Percentiles rank a stretch among this genome's conserved stretches.
Evolutionary conservation across 768 basidiomycete species (phyloP).

Genomic region (Omphalotus guepiniiformis): DNA sequence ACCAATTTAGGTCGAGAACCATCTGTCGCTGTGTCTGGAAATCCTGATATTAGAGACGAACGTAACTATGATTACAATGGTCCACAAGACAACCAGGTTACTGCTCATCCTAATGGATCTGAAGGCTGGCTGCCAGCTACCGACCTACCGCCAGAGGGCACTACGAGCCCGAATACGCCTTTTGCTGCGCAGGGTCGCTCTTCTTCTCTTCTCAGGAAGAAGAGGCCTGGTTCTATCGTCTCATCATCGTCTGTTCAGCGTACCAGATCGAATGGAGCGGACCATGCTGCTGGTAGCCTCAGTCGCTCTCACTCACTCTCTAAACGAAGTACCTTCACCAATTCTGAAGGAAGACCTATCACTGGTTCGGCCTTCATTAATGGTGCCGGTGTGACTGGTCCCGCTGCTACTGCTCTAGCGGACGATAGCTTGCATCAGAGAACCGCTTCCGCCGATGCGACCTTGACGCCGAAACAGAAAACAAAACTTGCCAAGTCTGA

Average conservation of each 20-base stretch:
- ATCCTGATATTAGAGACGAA: neutral
- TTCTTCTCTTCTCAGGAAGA: constrained; percentile 7
- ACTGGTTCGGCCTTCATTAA: constrained; percentile 43
- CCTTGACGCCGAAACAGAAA: constrained; percentile 47
- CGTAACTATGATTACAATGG: no score
- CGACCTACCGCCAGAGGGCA: neutral
- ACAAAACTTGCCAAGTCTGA: constrained; percentile 47
- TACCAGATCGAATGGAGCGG: neutral
- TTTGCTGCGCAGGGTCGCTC: neutral
- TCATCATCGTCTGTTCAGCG: constrained; percentile 1
- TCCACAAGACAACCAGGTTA: neutral
- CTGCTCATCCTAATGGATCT: constrained; percentile 7
- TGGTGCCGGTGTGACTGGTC: constrained; percentile 52
- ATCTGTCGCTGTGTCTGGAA: neutral
- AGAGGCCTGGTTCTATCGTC: neutral
- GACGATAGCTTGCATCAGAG: constrained; percentile 39
- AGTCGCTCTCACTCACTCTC: constrained; percentile 20
- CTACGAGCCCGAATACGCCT: neutral
- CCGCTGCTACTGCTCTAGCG: constrained; percentile 33
- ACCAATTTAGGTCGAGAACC: constrained; percentile 1
- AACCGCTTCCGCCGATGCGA: constrained; percentile 42
- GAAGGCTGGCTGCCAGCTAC: constrained; percentile 10
- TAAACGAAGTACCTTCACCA: constrained; percentile 30
- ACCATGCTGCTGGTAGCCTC: neutral
- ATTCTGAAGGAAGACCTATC: constrained; percentile 27